A percentile compares a stretch with the other conserved stretches of the same genome.
Evolutionary conservation across 805 yeast species (phyloP).

Genomic region (Geotrichum ghanense): DNA sequence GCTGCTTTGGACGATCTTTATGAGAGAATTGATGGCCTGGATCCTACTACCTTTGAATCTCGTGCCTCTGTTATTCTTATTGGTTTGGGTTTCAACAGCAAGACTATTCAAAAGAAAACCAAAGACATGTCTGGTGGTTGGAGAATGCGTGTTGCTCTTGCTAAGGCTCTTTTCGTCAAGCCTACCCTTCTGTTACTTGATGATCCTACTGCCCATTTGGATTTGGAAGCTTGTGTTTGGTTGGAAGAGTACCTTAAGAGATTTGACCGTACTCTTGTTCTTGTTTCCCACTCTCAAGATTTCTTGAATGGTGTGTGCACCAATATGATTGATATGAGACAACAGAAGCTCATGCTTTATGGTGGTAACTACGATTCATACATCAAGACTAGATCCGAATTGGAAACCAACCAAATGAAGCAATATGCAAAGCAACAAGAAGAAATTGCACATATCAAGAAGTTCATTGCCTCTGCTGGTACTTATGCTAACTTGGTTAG

Average conservation of each 20-base stretch:
- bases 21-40: constrained; percentile 93
- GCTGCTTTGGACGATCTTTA: constrained; percentile 75
- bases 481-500: constrained; percentile 97
- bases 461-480: constrained; percentile 99
- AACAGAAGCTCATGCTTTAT: constrained; percentile 57
- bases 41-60: constrained; percentile 89
- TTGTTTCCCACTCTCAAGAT: constrained; percentile 98
- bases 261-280: constrained; percentile 84
- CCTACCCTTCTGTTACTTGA: constrained; percentile 90
- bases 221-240: constrained; percentile 99
- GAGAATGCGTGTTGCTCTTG: constrained; percentile 99
- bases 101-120: constrained; percentile 84
- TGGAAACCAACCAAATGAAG: constrained; percentile 96
- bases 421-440: constrained; percentile 96
- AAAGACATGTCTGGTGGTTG: constrained; percentile 99
- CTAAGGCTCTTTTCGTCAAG: constrained; percentile 95
- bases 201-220: constrained; percentile 99
- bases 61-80: constrained; percentile 92
- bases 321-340: constrained; percentile 96
- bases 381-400: constrained; percentile 85
- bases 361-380: constrained; percentile 99
- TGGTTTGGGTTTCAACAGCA: constrained; percentile 91
- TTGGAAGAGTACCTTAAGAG: constrained; percentile 93
- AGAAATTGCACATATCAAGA: constrained; percentile 95
- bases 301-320: constrained; percentile 98